phyloP scores from a whole-genome alignment of 176 grass and related monocot species.

The Ananas comosus region DNA sequence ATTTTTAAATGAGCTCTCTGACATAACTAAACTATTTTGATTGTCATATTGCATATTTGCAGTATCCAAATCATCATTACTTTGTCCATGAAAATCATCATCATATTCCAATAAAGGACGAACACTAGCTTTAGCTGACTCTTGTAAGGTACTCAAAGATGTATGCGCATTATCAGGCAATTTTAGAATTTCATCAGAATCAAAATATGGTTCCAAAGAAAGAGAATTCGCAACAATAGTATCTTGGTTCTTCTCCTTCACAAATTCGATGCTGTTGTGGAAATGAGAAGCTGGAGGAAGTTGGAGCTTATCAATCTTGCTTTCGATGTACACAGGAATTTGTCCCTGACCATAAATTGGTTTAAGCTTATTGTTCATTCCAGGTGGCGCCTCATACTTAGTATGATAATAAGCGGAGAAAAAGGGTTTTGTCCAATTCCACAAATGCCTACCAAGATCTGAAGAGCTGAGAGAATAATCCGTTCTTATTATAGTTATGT shows the following conservation, averaged over 20 bases:
- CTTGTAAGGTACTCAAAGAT: background rate
- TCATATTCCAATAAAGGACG: background rate
- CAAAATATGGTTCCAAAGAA: background rate
- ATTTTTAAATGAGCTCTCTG: background rate
- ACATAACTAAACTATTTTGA: constrained; percentile 18
- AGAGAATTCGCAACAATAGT: background rate
- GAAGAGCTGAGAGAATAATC: constrained; percentile 86
- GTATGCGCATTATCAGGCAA: background rate
- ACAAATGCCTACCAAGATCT: constrained; percentile 58
- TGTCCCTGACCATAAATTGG: constrained; percentile 35
- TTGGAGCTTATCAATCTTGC: constrained; percentile 19
- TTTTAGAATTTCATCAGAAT: background rate
- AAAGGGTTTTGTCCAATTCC: constrained; percentile 69
- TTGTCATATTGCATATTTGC: constrained; percentile 6
- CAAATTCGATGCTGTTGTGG: background rate
- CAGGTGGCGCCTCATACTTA: constrained; percentile 27
- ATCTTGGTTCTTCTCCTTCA: background rate
- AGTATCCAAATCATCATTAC: background rate
- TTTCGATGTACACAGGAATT: constrained; percentile 42
- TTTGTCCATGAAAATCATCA: background rate
- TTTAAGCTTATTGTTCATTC: constrained; percentile 27
- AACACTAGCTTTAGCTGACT: background rate
- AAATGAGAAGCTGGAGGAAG: constrained; percentile 37
- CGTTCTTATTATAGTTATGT: constrained; percentile 63
- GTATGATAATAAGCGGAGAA: constrained; percentile 56